Conservation (phyloP, 2,329 filamentous ascomycete genomes). For the Triangularia verruculosa region DNA sequence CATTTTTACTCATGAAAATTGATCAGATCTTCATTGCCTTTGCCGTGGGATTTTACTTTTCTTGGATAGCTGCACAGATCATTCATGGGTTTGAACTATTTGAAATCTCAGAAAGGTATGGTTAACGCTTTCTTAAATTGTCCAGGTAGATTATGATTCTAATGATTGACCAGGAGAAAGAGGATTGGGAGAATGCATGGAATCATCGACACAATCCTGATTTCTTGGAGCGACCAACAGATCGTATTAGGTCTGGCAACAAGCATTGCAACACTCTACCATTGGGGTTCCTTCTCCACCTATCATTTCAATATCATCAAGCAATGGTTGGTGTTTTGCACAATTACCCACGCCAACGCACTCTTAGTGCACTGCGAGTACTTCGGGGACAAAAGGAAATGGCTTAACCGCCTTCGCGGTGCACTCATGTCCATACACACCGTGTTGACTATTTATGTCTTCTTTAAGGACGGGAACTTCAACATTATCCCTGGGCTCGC, state of each 20-base stretch:
- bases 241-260: conserved; percentile 7
- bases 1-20: too few species aligned
- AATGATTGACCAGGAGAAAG: too few species aligned
- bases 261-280: conserved; percentile 2
- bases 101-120: too few species aligned
- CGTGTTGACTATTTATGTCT: not conserved
- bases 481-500: not conserved
- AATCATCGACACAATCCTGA: conserved; percentile 3
- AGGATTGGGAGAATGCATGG: not conserved
- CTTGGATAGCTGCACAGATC: too few species aligned
- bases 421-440: not conserved
- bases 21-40: too few species aligned
- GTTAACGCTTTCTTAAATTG: too few species aligned
- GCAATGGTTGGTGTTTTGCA: conserved; percentile 6
- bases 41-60: too few species aligned
- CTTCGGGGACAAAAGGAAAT: not conserved
- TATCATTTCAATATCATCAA: conserved; percentile 9
- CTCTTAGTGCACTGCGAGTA: conserved; percentile 10
- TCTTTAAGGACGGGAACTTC: not conserved
- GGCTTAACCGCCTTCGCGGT: not conserved
- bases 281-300: conserved; percentile 6
- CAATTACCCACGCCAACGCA: conserved; percentile 9
- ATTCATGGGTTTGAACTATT: too few species aligned
- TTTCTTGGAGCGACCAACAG: conserved; percentile 9
- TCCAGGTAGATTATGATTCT: too few species aligned